These are phyloP conservation scores for Oemleria cerasiformis DNA, from an alignment of 306 rosid genomes.

Conservation along the genomic window DNA sequence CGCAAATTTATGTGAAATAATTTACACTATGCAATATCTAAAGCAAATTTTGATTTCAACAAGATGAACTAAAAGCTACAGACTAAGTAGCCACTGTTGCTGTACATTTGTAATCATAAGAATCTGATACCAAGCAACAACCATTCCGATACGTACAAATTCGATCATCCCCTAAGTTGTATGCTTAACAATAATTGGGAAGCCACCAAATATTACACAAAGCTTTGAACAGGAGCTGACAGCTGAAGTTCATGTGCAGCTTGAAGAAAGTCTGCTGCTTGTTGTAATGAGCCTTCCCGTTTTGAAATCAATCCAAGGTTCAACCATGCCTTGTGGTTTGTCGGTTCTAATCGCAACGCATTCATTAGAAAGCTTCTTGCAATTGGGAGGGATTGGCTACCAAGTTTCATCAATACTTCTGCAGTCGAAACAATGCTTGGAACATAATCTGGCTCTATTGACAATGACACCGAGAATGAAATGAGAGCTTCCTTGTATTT, in stretches of 20 bases:
- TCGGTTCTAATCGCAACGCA: constrained; percentile 68
- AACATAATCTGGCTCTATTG: constrained; percentile 65
- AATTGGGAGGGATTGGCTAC: constrained; percentile 53
- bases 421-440: constrained; percentile 75
- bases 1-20: neutral
- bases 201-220: constrained; percentile 25
- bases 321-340: constrained; percentile 75
- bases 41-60: constrained; percentile 15
- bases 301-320: constrained; percentile 64
- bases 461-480: constrained; percentile 61
- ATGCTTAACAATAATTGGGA: neutral
- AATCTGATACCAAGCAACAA: constrained; percentile 22
- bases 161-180: neutral
- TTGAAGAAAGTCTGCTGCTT: constrained; percentile 82
- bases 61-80: no score
- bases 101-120: constrained; percentile 31
- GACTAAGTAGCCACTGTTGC: constrained; percentile 25
- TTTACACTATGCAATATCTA: neutral
- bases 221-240: constrained; percentile 66
- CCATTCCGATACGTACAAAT: neutral
- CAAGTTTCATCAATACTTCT: constrained; percentile 56
- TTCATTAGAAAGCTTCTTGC: constrained; percentile 79
- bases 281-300: constrained; percentile 58
- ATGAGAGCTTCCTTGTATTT: constrained; percentile 62
- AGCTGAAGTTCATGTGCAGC: constrained; percentile 69